Base-by-base conservation (phyloP, 2,329 filamentous ascomycete species). In the Paecilomyces variotii region DNA sequence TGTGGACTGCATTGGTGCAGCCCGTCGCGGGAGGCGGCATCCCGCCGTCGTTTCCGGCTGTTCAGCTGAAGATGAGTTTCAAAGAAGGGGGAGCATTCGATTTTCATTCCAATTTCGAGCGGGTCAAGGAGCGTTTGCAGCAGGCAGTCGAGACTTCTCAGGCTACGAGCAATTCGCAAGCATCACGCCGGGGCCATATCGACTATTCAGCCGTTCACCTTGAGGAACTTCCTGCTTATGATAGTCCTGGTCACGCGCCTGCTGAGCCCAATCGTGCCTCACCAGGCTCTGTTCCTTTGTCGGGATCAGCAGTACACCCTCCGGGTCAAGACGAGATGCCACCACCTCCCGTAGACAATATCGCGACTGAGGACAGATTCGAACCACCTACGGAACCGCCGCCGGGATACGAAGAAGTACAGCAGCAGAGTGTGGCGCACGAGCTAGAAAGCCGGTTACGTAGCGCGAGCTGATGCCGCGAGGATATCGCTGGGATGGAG, bases 21-120 rank as follows among this genome's bases (percentile, higher is more conserved):
- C 91, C 93, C 1, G 90, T 96, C 26, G 78, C 87, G 0, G 89
- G 89, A 35, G 94, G 94, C 39, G 90, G 90, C 55, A 89, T 97
- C 55, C 90, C 92, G 0, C 76, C 87, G 4, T 80, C 87, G 25
- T 82, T 90, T 61, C 82, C 87, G 19, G 85, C 87, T 28, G 80
- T 96, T 51, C 90, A 94, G 67, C 74, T 96, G 64, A 91, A 89
- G 71, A 82, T 97, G 67, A 91, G 87, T 25, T 97, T 97, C 79
- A 92, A 91, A 70, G 92, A 97, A 62, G 93, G 93, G 51, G 93
- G 93, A n/a, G 92, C 92, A 59, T 94, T 89, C 72, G 91, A 96
- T 65, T 97, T 96, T 70, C 87, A 92, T 67, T 84, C 85, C 55
- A 84, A 84, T 56, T 96, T 92, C 69, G 90, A 95, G 67, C 82